Conservation (phyloP, 306 rosid species). For the Glycine soja region DNA sequence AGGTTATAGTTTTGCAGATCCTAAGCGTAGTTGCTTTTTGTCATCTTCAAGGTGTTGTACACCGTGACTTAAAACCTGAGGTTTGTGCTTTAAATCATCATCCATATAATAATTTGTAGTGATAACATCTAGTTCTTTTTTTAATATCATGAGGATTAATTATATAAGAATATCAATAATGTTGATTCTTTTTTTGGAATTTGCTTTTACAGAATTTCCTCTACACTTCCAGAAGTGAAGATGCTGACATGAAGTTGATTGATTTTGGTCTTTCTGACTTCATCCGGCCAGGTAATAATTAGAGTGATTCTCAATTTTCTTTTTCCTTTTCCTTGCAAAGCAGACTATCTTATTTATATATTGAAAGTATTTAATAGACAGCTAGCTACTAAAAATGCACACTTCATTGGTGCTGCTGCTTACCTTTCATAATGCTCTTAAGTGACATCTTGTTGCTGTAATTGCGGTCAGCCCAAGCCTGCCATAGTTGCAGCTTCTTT, state of each 20-base stretch:
- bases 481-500: no score
- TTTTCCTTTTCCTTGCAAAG: slow-evolving; percentile 31
- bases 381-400: neutral
- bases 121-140: slow-evolving; percentile 20
- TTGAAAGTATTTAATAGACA: neutral
- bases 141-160: slow-evolving; percentile 3
- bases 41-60: slow-evolving; percentile 99
- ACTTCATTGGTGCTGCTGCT: neutral
- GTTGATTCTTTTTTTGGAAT: slow-evolving; percentile 31
- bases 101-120: slow-evolving; percentile 1
- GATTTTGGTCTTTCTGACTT: slow-evolving; percentile 99
- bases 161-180: slow-evolving; percentile 3
- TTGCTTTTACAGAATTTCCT: slow-evolving; percentile 82
- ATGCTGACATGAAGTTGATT: slow-evolving; percentile 95
- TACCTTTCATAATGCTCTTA: slow-evolving; percentile 14
- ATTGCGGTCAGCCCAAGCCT: no score
- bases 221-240: slow-evolving; percentile 88
- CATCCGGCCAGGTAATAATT: slow-evolving; percentile 80
- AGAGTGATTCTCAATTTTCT: slow-evolving; percentile 17
- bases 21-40: slow-evolving; percentile 94
- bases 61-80: slow-evolving; percentile 99
- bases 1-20: slow-evolving; percentile 81
- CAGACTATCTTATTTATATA: slow-evolving; percentile 16
- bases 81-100: slow-evolving; percentile 57
- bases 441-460: neutral